Conservation (phyloP, 1,284 basidiomycete genomes). For the Apiotrichum brassicae region DNA sequence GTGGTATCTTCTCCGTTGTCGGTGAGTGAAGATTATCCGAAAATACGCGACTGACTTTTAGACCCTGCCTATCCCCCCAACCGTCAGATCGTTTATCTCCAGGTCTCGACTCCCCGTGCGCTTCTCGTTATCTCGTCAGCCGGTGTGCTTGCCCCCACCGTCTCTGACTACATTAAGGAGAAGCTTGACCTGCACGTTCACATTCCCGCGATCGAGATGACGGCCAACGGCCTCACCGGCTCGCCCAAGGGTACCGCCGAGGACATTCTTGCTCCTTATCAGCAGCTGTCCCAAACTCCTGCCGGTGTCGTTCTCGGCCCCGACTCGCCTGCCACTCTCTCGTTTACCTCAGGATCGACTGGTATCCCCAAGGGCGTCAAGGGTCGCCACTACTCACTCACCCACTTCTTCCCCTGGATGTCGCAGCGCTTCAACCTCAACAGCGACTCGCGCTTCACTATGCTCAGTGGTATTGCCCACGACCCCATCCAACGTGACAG, state of each 20-base stretch:
- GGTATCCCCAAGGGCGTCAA: conserved; percentile 97
- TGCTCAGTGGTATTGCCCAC: conserved; percentile 98
- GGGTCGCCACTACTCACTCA: conserved; percentile 91
- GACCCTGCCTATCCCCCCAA: conserved; percentile 96
- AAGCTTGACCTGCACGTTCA: conserved; percentile 86
- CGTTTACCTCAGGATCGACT: conserved; percentile 95
- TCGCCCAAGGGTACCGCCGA: conserved; percentile 48
- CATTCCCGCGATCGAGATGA: conserved; percentile 80
- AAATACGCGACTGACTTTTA: conserved; percentile 36
- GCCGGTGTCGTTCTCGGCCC: conserved; percentile 83
- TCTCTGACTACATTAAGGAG: conserved; percentile 74
- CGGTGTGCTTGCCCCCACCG: conserved; percentile 70
- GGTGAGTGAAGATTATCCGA: conserved; percentile 52
- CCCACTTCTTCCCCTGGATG: conserved; percentile 99
- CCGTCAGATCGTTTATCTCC: conserved; percentile 90
- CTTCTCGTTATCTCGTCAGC: conserved; percentile 89
- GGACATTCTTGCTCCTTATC: conserved; percentile 47
- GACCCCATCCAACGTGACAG: conserved; percentile 98
- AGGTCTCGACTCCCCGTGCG: conserved; percentile 89
- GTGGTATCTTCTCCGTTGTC: conserved; percentile 96
- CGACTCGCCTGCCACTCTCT: conserved; percentile 89
- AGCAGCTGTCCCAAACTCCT: conserved; percentile 46
- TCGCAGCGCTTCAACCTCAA: conserved; percentile 74
- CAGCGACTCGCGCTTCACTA: conserved; percentile 81
- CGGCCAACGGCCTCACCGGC: conserved; percentile 62